Percentiles rank a stretch among this genome's conserved stretches.
Evolutionary conservation across 2,329 filamentous ascomycete species (phyloP).

Genomic region (Aurifilum marmelostoma): DNA sequence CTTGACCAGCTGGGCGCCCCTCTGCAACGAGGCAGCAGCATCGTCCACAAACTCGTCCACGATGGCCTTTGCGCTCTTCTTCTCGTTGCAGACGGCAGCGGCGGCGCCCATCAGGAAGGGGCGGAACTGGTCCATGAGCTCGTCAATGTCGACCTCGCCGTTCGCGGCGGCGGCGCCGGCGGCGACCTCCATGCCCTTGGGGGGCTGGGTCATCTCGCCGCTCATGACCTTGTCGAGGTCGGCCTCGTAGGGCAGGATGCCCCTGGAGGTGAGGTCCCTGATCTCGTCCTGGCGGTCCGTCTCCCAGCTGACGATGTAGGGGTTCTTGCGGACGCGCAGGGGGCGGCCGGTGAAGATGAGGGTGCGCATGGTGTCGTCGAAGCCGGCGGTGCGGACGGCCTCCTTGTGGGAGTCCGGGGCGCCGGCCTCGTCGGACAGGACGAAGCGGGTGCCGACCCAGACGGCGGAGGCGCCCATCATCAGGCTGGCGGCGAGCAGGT

Average conservation of each 20-base stretch:
- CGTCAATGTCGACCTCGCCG: conserved; percentile 71
- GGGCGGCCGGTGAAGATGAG: conserved; percentile 98
- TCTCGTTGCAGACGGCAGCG: conserved; percentile 89
- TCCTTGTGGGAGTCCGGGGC: conserved; percentile 94
- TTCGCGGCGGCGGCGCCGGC: conserved; percentile 71
- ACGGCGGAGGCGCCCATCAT: conserved; percentile 92
- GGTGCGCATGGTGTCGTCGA: conserved; percentile 94
- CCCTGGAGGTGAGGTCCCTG: conserved; percentile 86
- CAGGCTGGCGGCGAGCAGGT: conserved; percentile 84
- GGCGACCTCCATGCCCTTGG: conserved; percentile 66
- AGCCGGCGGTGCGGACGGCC: conserved; percentile 85
- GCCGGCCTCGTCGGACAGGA: conserved; percentile 91
- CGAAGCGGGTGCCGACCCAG: conserved; percentile 96
- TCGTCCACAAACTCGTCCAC: conserved; percentile 92
- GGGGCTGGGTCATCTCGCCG: conserved; percentile 67
- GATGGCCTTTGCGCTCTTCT: conserved; percentile 86
- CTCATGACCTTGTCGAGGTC: conserved; percentile 81
- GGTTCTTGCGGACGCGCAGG: conserved; percentile 88
- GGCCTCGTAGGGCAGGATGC: conserved; percentile 89
- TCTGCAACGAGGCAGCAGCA: conserved; percentile 71
- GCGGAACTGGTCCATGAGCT: conserved; percentile 87
- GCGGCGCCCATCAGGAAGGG: conserved; percentile 97
- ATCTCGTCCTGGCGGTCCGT: conserved; percentile 88
- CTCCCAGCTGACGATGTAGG: conserved; percentile 96
- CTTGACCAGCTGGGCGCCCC: conserved; percentile 67